These are phyloP conservation scores for Kernera saxatilis DNA, from an alignment of 345 rosid genomes.

Conservation along the genomic window DNA sequence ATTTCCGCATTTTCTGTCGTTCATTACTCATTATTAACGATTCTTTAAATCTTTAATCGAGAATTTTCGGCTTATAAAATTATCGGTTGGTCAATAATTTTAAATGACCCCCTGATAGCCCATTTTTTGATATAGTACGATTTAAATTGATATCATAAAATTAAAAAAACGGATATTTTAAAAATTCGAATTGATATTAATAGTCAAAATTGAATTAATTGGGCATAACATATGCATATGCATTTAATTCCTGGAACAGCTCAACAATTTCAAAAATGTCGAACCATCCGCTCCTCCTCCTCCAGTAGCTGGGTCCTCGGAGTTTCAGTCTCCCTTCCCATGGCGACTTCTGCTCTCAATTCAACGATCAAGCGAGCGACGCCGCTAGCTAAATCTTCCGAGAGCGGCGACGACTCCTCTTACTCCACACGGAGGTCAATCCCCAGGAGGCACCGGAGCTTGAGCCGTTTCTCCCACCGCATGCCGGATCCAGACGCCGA, in stretches of 20 bases:
- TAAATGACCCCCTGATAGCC: too few relatives aligned
- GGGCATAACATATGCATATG: too few relatives aligned
- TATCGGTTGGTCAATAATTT: too few relatives aligned
- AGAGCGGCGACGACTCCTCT: slow-evolving; percentile 44
- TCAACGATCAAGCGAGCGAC: slow-evolving; percentile 54
- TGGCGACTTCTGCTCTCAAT: slow-evolving; percentile 84
- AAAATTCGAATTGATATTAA: neutral
- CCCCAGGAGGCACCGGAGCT: slow-evolving; percentile 68
- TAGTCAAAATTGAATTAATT: neutral
- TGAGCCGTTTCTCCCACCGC: slow-evolving; percentile 77
- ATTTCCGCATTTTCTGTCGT: too few relatives aligned
- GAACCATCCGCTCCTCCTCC: slow-evolving; percentile 19
- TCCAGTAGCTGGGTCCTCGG: neutral
- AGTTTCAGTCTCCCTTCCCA: too few relatives aligned
- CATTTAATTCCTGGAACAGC: slow-evolving; percentile 7
- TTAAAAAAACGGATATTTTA: too few relatives aligned
- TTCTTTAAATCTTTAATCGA: too few relatives aligned
- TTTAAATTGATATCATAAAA: neutral
- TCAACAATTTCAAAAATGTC: slow-evolving; percentile 18
- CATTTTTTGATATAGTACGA: too few relatives aligned
- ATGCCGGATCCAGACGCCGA: slow-evolving; percentile 38
- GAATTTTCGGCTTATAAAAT: too few relatives aligned
- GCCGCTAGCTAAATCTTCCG: slow-evolving; percentile 37
- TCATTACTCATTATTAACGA: too few relatives aligned
- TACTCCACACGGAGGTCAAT: slow-evolving; percentile 38